Conservation (phyloP, 108 stramenopile genomes). For the Asterionellopsis glacialis region DNA sequence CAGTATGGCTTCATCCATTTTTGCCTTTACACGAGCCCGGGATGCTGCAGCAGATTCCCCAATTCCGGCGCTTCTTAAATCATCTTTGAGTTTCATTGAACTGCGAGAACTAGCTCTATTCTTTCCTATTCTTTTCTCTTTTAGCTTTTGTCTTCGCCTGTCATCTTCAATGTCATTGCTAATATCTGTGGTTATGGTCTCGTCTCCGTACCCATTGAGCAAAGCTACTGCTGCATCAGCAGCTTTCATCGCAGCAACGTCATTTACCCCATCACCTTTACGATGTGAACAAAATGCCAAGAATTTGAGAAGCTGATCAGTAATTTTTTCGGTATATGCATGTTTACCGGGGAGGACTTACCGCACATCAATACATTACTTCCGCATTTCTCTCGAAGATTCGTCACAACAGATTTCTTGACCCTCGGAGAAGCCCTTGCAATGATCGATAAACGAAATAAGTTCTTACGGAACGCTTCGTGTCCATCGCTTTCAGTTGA, state of each 20-base stretch:
- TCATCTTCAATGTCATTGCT: constrained; percentile 41
- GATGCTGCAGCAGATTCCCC: constrained; percentile 24
- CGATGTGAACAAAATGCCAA: neutral
- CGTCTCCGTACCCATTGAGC: constrained; percentile 71
- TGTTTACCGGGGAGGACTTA: constrained; percentile 9
- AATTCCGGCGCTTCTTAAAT: constrained; percentile 13
- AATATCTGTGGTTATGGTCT: constrained; percentile 8
- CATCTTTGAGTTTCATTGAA: neutral
- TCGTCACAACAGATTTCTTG: constrained; percentile 33
- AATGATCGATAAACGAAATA: constrained; percentile 32
- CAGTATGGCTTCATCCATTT: constrained; percentile 27
- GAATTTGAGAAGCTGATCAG: neutral
- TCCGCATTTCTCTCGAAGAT: constrained; percentile 22
- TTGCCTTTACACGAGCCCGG: constrained; percentile 21
- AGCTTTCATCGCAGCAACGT: constrained; percentile 85
- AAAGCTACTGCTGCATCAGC: constrained; percentile 78
- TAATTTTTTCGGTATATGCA: too few relatives aligned
- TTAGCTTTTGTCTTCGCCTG: constrained; percentile 31
- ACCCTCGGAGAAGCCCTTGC: constrained; percentile 51
- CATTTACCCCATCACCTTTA: constrained; percentile 84
- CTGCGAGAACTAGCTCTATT: constrained; percentile 12
- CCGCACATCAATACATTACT: constrained; percentile 59
- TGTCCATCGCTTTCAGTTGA: constrained; percentile 1
- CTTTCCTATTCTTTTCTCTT: constrained; percentile 36
- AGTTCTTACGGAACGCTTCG: constrained; percentile 7